Evolutionary conservation across 495 filamentous ascomycete genomes (phyloP).

Genomic region (Penicillium verhagenii): DNA sequence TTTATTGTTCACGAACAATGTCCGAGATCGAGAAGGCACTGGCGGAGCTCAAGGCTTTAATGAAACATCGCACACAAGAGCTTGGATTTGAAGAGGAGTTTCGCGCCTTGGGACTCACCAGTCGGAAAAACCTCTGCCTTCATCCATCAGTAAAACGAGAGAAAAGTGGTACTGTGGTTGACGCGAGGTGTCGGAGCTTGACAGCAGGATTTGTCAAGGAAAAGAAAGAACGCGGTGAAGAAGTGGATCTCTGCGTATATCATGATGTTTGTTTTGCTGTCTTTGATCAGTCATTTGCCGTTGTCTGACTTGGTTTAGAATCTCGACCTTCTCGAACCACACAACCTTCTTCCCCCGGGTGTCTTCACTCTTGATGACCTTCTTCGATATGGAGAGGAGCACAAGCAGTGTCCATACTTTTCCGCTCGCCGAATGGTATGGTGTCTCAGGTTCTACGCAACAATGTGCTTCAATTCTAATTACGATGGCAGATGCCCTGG

Average conservation of each 20-base stretch:
- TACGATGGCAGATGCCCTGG: conserved; percentile 74
- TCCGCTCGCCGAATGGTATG: conserved; percentile 88
- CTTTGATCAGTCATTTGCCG: background rate
- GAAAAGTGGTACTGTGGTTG: conserved; percentile 90
- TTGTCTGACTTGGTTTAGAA: conserved; percentile 55
- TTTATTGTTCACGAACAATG: conserved; percentile 93
- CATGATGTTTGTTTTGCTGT: conserved; percentile 65
- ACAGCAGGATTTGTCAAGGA: conserved; percentile 97
- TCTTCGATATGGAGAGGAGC: conserved; percentile 82
- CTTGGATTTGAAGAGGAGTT: conserved; percentile 91
- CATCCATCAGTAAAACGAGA: conserved; percentile 94
- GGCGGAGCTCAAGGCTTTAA: conserved; percentile 84
- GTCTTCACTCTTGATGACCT: conserved; percentile 95
- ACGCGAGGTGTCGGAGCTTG: conserved; percentile 90
- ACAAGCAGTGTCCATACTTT: conserved; percentile 98
- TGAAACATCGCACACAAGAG: conserved; percentile 88
- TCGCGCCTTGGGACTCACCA: conserved; percentile 84
- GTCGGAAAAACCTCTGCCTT: conserved; percentile 95
- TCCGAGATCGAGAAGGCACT: conserved; percentile 79
- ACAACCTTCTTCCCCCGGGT: conserved; percentile 88
- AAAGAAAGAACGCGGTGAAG: conserved; percentile 91
- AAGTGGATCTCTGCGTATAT: conserved; percentile 91
- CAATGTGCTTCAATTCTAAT: background rate
- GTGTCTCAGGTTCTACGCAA: background rate
- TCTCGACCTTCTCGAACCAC: conserved; percentile 88